Conservation (phyloP, 768 basidiomycete genomes). For the Termitomyces eurrhizus region DNA sequence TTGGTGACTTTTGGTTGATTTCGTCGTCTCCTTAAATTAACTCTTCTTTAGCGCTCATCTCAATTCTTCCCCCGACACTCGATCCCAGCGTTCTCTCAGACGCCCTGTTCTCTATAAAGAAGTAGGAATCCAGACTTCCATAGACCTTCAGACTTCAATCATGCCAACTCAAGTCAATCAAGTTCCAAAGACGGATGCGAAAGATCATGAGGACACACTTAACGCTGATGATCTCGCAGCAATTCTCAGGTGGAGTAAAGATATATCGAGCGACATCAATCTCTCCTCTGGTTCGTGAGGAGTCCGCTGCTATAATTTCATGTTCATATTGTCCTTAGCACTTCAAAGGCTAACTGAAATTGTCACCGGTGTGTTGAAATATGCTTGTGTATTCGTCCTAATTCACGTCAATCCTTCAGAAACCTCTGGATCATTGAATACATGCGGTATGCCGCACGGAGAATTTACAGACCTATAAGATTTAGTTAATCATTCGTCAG, state of each 20-base stretch:
- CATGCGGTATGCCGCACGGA: slow-evolving; percentile 39
- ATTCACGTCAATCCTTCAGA: slow-evolving; percentile 28
- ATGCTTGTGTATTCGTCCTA: not conserved
- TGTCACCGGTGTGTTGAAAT: slow-evolving; percentile 45
- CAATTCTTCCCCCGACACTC: slow-evolving; percentile 39
- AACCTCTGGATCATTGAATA: slow-evolving; percentile 62
- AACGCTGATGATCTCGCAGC: slow-evolving; percentile 60
- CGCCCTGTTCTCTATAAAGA: slow-evolving; percentile 54
- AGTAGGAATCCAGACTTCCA: slow-evolving; percentile 57
- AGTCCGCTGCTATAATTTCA: not conserved
- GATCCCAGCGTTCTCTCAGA: slow-evolving; percentile 46
- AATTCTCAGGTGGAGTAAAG: slow-evolving; percentile 72
- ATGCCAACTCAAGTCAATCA: slow-evolving; percentile 24
- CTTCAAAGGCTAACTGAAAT: slow-evolving; percentile 70
- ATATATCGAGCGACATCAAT: slow-evolving; percentile 72
- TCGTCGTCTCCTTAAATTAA: not conserved
- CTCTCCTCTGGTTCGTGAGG: slow-evolving; percentile 47
- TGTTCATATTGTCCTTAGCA: slow-evolving; percentile 30
- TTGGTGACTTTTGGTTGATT: slow-evolving; percentile 26
- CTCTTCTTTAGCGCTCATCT: slow-evolving; percentile 44
- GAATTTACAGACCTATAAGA: not conserved
- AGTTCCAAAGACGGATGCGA: slow-evolving; percentile 28
- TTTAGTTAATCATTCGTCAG: slow-evolving; percentile 21
- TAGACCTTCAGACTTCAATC: slow-evolving; percentile 29
- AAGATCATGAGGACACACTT: slow-evolving; percentile 54